Percentiles rank a stretch among this genome's conserved stretches.
phyloP scores from a whole-genome alignment of 2,329 filamentous ascomycete genomes.

The Diaporthe sp. region DNA sequence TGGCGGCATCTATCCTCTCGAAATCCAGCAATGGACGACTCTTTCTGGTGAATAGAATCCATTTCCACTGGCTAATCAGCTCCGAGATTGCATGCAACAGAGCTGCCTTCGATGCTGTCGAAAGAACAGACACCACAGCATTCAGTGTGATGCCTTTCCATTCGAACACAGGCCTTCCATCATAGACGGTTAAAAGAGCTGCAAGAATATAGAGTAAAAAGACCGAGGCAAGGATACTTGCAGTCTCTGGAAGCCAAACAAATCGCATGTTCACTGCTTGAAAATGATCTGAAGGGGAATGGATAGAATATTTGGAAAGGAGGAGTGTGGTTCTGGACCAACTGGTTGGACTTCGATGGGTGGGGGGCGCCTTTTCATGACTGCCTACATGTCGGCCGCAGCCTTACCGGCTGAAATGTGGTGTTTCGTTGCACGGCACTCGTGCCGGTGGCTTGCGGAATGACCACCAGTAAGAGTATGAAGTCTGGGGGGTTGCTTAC shows the following conservation, averaged over 20 bases:
- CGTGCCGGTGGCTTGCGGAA: neutral
- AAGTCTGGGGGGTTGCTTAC: neutral
- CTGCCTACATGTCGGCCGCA: neutral
- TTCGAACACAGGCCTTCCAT: neutral
- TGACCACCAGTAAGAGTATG: neutral
- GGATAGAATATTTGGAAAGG: too few relatives aligned
- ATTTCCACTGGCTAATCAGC: slow-evolving; percentile 35
- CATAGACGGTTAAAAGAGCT: neutral
- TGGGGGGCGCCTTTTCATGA: neutral
- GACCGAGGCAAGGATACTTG: neutral
- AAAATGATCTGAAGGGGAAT: too few relatives aligned
- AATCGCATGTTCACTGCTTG: neutral
- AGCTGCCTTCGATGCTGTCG: slow-evolving; percentile 14
- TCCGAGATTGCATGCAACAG: slow-evolving; percentile 17
- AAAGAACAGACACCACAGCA: slow-evolving; percentile 28
- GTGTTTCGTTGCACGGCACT: neutral
- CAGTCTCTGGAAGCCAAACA: neutral
- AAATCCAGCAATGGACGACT: slow-evolving; percentile 20
- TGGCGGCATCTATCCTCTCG: slow-evolving; percentile 25
- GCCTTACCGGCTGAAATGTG: neutral
- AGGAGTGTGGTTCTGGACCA: neutral
- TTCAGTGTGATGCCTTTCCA: slow-evolving; percentile 30
- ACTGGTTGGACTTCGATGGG: neutral
- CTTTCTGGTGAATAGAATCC: slow-evolving; percentile 1
- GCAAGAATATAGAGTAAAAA: neutral